phyloP scores from a whole-genome alignment of 2,329 filamentous ascomycete species.

The Fusarium sacchari region DNA sequence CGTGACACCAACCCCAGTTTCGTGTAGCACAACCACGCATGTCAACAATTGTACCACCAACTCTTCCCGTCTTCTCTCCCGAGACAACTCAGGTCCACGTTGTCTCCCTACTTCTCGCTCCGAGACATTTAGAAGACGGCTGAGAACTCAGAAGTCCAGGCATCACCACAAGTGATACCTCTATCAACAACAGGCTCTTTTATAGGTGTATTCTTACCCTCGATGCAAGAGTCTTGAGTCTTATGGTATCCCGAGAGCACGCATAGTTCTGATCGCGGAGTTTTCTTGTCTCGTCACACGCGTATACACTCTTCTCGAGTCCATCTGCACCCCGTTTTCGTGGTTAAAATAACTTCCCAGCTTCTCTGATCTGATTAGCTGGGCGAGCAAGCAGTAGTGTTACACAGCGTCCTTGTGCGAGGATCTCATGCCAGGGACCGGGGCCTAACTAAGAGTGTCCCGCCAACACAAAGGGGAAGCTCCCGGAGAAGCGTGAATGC shows the following conservation, averaged over 20 bases:
- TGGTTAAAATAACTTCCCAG: background rate
- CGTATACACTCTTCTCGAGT: background rate
- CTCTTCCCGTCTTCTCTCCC: background rate
- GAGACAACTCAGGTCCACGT: background rate
- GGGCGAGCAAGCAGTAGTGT: background rate
- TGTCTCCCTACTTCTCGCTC: background rate
- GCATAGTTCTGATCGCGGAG: background rate
- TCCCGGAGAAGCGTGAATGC: rapidly evolving
- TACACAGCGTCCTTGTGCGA: background rate
- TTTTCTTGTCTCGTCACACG: background rate
- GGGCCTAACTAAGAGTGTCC: background rate
- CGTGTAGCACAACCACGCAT: background rate
- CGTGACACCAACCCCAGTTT: background rate
- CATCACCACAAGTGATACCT: rapidly evolving
- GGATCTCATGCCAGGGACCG: slow-evolving; percentile 22
- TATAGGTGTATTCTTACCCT: background rate
- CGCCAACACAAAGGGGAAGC: background rate
- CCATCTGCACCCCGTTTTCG: slow-evolving; percentile 1
- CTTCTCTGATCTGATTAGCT: background rate
- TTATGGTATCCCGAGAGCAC: rapidly evolving
- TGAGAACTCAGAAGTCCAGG: too few relatives aligned
- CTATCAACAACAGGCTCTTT: too few relatives aligned
- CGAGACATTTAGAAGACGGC: rapidly evolving
- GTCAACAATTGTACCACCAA: background rate
- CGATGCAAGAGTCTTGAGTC: background rate